phyloP scores from a whole-genome alignment of 1,284 basidiomycete species.

The Tilletia horrida region DNA sequence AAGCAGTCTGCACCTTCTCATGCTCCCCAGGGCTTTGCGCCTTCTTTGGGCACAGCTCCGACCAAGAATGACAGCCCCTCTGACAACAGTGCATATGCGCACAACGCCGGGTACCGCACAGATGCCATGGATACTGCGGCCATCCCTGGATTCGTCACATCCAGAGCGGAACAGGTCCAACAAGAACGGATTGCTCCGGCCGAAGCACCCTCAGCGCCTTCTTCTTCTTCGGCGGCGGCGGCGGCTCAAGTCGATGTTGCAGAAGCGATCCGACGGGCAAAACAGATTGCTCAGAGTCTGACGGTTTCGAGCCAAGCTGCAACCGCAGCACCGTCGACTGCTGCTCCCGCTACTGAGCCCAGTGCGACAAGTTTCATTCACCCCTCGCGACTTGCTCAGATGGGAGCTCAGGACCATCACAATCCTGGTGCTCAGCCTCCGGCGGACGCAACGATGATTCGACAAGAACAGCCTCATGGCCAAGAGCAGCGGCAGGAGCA shows the following conservation, averaged over 20 bases:
- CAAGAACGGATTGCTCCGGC: background rate
- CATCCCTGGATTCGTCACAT: background rate
- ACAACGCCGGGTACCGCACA: too few species aligned
- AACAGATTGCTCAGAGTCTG: constrained; percentile 2
- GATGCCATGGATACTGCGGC: too few species aligned
- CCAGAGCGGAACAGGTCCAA: background rate
- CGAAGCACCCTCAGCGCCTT: background rate
- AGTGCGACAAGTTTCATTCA: background rate
- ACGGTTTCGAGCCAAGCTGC: background rate
- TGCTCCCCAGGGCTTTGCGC: too few species aligned
- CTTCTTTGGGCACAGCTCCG: too few species aligned
- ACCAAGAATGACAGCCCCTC: too few species aligned
- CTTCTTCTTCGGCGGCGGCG: background rate
- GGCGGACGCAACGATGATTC: too few species aligned
- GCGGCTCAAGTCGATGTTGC: background rate
- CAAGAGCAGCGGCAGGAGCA: background rate
- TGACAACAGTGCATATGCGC: too few species aligned
- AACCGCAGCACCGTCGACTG: background rate
- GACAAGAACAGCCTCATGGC: too few species aligned
- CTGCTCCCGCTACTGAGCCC: background rate
- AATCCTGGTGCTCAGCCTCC: too few species aligned
- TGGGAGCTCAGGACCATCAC: background rate
- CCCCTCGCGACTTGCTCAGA: background rate
- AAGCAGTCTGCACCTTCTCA: too few species aligned
- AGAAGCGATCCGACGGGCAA: background rate